phyloP scores from a whole-genome alignment of 805 yeast species.

The Wickerhamiella allomyrinae region DNA sequence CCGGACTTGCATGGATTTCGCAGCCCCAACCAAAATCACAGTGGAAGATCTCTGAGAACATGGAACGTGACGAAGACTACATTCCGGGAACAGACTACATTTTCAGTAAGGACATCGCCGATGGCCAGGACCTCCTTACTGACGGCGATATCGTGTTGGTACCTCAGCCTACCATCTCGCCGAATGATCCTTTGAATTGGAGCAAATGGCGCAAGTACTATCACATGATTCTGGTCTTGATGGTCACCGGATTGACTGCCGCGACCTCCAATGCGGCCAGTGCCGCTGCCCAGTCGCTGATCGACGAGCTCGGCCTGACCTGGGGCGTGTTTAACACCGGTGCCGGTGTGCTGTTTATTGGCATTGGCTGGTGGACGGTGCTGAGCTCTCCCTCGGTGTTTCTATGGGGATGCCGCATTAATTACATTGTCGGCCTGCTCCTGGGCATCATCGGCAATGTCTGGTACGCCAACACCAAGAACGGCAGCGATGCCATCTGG shows the following conservation, averaged over 20 bases:
- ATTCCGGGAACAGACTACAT: conserved; percentile 19
- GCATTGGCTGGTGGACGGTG: conserved; percentile 53
- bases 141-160: conserved; percentile 36
- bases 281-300: conserved; percentile 51
- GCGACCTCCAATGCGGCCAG: conserved; percentile 61
- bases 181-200: conserved; percentile 64
- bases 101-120: conserved; percentile 26
- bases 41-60: background rate
- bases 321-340: conserved; percentile 64
- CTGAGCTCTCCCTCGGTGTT: conserved; percentile 55
- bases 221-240: conserved; percentile 27
- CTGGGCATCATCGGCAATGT: conserved; percentile 50
- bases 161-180: conserved; percentile 55
- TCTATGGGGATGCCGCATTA: conserved; percentile 50
- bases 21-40: background rate
- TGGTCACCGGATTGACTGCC: conserved; percentile 33
- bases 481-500: conserved; percentile 53
- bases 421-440: conserved; percentile 42
- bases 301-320: conserved; percentile 46
- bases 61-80: conserved; percentile 9
- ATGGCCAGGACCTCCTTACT: conserved; percentile 7
- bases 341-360: conserved; percentile 61
- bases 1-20: background rate
- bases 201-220: conserved; percentile 33
- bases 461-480: conserved; percentile 51